phyloP scores from a whole-genome alignment of 192 early-diverging fungal species.

The Backusella mclennaniae region DNA sequence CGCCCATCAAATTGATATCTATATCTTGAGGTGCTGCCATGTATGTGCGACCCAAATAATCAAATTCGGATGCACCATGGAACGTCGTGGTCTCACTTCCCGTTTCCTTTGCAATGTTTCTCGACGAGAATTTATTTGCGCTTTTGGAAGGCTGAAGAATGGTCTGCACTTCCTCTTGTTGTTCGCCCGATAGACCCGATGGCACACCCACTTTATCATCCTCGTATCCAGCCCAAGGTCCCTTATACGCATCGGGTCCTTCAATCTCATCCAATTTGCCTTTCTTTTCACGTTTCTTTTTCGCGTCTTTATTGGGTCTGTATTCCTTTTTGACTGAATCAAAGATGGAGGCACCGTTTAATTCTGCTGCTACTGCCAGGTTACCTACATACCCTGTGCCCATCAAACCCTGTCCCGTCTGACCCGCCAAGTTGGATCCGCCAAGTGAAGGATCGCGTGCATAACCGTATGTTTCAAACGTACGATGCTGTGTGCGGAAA shows the following conservation, averaged over 20 bases:
- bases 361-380: constrained; percentile 45
- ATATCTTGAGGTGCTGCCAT: constrained; percentile 94
- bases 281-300: constrained; percentile 69
- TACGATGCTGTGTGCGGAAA: constrained; percentile 85
- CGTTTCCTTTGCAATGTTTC: constrained; percentile 28
- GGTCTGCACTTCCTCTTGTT: constrained; percentile 34
- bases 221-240: constrained; percentile 95
- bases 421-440: constrained; percentile 33
- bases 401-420: constrained; percentile 42
- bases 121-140: constrained; percentile 13
- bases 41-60: constrained; percentile 95
- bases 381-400: constrained; percentile 68
- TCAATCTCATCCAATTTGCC: constrained; percentile 76
- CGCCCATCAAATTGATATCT: constrained; percentile 70
- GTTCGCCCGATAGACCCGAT: constrained; percentile 55
- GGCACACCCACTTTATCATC: constrained; percentile 69
- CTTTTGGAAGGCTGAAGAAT: constrained; percentile 26
- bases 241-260: constrained; percentile 76
- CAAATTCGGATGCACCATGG: constrained; percentile 83
- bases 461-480: constrained; percentile 77
- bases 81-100: constrained; percentile 80
- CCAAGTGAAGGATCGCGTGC: constrained; percentile 75
- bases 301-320: constrained; percentile 37
- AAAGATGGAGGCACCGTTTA: constrained; percentile 55
- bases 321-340: constrained; percentile 41